A percentile compares a stretch with the other conserved stretches of the same genome.
These are phyloP conservation scores for Boletus rubescentipes DNA, from an alignment of 768 basidiomycete species.

Conservation along the genomic window DNA sequence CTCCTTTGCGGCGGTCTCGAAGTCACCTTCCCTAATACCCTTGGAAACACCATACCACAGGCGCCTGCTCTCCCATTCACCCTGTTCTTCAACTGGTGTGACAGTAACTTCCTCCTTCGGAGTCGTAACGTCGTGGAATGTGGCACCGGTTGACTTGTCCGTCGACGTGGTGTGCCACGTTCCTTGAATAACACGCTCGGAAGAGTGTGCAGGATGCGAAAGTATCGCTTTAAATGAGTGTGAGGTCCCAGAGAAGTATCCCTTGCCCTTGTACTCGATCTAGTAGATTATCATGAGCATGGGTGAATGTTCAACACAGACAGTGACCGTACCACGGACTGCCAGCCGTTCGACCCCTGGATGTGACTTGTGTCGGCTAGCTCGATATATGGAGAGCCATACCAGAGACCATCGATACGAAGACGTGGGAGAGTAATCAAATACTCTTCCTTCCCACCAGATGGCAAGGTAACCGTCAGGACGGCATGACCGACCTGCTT, in stretches of 20 bases:
- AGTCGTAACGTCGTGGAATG: constrained; percentile 76
- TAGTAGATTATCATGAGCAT: constrained; percentile 41
- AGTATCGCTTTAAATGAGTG: constrained; percentile 89
- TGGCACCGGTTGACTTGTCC: constrained; percentile 40
- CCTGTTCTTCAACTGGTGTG: constrained; percentile 57
- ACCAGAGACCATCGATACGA: constrained; percentile 92
- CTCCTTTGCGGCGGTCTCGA: constrained; percentile 84
- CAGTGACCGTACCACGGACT: constrained; percentile 42
- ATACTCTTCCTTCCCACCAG: constrained; percentile 64
- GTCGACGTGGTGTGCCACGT: constrained; percentile 75
- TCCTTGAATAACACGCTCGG: constrained; percentile 65
- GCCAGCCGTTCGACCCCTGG: constrained; percentile 59
- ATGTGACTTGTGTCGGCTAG: constrained; percentile 83
- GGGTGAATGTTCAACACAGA: background rate
- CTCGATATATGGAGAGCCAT: constrained; percentile 90
- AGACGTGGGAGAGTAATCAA: constrained; percentile 91
- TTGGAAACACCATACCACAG: constrained; percentile 86
- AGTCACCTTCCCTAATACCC: constrained; percentile 89
- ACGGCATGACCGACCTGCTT: constrained; percentile 95
- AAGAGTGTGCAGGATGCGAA: constrained; percentile 46
- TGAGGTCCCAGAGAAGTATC: constrained; percentile 91
- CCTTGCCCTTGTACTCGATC: constrained; percentile 95
- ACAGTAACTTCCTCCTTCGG: constrained; percentile 77
- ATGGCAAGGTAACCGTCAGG: constrained; percentile 62
- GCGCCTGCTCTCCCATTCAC: constrained; percentile 83